Conservation (phyloP, 441 rosid genomes). For the Gossypium trilobum region DNA sequence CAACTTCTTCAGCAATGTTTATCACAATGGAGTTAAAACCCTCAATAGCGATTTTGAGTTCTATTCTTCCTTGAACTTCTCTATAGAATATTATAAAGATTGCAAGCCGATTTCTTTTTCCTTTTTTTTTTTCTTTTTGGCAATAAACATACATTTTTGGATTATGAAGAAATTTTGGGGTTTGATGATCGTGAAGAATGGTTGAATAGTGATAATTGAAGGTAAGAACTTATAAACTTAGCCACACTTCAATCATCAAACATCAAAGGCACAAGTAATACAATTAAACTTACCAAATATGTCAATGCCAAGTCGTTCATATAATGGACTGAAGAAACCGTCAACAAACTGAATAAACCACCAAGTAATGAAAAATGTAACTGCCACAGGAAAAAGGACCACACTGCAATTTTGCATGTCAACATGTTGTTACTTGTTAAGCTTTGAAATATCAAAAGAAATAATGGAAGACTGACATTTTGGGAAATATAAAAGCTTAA, state of each 20-base stretch:
- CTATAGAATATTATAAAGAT: not conserved
- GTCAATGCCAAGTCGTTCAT: slow-evolving; percentile 75
- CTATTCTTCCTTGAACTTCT: not conserved
- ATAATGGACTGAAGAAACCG: slow-evolving; percentile 88
- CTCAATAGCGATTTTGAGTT: not conserved
- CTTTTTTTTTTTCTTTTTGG: not conserved
- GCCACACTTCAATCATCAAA: not conserved
- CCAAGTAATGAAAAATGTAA: slow-evolving; percentile 91
- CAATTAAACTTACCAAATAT: slow-evolving; percentile 53
- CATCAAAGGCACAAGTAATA: not conserved
- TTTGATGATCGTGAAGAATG: not conserved
- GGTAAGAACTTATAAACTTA: not conserved
- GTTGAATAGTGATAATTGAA: not conserved
- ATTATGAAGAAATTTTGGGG: not conserved
- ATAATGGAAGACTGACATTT: not conserved
- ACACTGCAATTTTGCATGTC: slow-evolving; percentile 50
- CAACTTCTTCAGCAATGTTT: not conserved
- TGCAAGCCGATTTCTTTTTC: not conserved
- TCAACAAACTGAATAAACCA: slow-evolving; percentile 94
- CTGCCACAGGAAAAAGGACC: slow-evolving; percentile 84
- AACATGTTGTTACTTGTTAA: slow-evolving; percentile 16
- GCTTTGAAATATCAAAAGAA: slow-evolving; percentile 15
- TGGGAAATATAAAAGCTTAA: slow-evolving; percentile 11
- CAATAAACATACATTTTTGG: not conserved
- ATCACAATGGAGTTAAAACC: not conserved